phyloP scores from a whole-genome alignment of 371 early-diverging fungal species.

The Fennellomyces sp. region DNA sequence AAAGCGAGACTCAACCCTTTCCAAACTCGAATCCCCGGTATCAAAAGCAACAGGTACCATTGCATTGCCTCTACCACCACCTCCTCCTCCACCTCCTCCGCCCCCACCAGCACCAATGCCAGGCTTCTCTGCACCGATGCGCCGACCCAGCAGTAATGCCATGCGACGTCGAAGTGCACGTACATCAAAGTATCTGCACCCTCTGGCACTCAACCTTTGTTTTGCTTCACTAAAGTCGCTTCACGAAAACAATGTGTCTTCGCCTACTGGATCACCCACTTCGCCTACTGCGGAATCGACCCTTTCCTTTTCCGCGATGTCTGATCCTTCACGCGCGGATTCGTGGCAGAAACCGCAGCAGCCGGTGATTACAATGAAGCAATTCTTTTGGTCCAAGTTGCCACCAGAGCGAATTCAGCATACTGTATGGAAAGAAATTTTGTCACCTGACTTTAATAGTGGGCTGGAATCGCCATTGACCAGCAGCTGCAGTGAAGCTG shows the following conservation, averaged over 20 bases:
- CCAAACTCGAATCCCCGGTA: no score
- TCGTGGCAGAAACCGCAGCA: slow-evolving; percentile 6
- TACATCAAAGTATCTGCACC: slow-evolving; percentile 42
- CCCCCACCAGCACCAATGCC: slow-evolving; percentile 24
- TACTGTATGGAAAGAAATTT: slow-evolving; percentile 63
- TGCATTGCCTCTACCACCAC: slow-evolving; percentile 27
- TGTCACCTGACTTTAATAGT: slow-evolving; percentile 25
- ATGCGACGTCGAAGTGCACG: slow-evolving; percentile 20
- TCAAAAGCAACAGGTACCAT: no score
- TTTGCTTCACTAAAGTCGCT: slow-evolving; percentile 44
- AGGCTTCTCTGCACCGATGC: slow-evolving; percentile 4
- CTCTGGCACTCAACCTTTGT: slow-evolving; percentile 43
- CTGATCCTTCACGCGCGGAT: not conserved
- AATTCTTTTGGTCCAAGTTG: slow-evolving; percentile 68
- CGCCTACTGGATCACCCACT: slow-evolving; percentile 16
- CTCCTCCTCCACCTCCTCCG: slow-evolving; percentile 37
- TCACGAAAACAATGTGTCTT: slow-evolving; percentile 31
- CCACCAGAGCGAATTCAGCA: slow-evolving; percentile 53
- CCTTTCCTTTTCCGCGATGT: not conserved
- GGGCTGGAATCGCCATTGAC: slow-evolving; percentile 27
- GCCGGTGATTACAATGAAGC: slow-evolving; percentile 36
- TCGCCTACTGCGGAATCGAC: slow-evolving; percentile 12
- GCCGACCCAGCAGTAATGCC: slow-evolving; percentile 10
- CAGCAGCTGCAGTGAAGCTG: slow-evolving; percentile 23
- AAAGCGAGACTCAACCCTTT: not conserved